Evolutionary conservation across 106 monocot genomes (phyloP).

Genomic region (Dendrobium huoshanense): DNA sequence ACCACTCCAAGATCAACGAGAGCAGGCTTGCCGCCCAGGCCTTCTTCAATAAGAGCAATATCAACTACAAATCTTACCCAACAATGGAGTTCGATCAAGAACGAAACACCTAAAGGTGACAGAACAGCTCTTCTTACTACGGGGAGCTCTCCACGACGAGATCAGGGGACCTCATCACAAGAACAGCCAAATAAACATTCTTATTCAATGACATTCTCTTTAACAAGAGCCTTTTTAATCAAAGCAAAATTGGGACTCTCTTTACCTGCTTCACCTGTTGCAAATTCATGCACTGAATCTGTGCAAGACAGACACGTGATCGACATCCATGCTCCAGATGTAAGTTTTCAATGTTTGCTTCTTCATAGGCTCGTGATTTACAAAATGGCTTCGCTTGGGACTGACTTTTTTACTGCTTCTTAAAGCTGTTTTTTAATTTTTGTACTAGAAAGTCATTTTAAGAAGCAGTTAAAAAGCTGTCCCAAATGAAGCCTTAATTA

Average conservation of each 20-base stretch:
- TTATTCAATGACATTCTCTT: conserved; percentile 48
- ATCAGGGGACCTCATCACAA: conserved; percentile 38
- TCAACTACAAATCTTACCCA: conserved; percentile 41
- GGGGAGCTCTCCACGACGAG: conserved; percentile 42
- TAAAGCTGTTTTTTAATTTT: no score
- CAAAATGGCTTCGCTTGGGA: background rate
- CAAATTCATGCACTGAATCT: conserved; percentile 19
- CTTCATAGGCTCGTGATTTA: background rate
- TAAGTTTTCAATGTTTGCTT: conserved; percentile 31
- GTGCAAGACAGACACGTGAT: conserved; percentile 40
- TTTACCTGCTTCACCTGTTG: conserved; percentile 78
- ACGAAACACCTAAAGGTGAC: conserved; percentile 40
- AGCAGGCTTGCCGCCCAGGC: conserved; percentile 81
- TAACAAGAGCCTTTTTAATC: conserved; percentile 25
- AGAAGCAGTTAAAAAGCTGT: no score
- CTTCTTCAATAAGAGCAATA: conserved; percentile 52
- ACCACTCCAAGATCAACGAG: conserved; percentile 53
- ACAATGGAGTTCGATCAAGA: conserved; percentile 47
- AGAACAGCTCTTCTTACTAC: conserved; percentile 46
- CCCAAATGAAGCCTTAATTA: background rate
- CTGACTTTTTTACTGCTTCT: no score
- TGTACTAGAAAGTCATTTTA: no score
- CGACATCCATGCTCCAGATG: conserved; percentile 43
- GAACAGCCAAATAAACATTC: conserved; percentile 52
- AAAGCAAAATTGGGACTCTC: conserved; percentile 57